Base-by-base conservation (phyloP, 1,284 basidiomycete species). In the Ustilago trichophora region DNA sequence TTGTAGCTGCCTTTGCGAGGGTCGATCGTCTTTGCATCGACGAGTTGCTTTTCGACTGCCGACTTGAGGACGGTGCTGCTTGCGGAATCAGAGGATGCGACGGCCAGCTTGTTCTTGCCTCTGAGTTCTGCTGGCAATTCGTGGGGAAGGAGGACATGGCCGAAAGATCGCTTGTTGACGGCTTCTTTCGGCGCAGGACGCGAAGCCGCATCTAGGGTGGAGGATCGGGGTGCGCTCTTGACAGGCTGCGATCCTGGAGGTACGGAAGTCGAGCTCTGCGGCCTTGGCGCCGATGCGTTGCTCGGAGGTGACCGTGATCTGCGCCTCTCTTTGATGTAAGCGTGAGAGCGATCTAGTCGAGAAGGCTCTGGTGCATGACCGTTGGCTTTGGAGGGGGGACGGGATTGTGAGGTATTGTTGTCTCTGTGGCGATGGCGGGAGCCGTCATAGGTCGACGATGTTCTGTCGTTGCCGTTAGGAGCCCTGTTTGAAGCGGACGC, bases 81-180 rank as follows among this genome's bases (percentile, higher is more conserved):
- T 1, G 24, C 41, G 18, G 58, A 34, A 22, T 70, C 48, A 44
- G 6, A 45, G 6, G 48, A 31, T 11, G 52, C 32, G n/a, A 31
- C 35, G 5, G 38, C 45, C 27, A 52, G 22, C 9, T 15, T 44
- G 27, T 72, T 72, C 36, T 53, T 38, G 11, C 54, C 60, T 24
- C 59, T 29, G 3, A 40, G 19, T 15, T 68, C 67, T 21, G 26
- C 25, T 4, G 58, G 47, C 10, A 76, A 53, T 36, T 76, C 74
- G 52, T 67, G 49, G 8, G 74, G 74, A 8, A 76, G 49, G 11
- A 13, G 49, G 29, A 76, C 62, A 32, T 66, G 55, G 0, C 45
- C 57, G 31, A 72, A 73, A 9, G 62, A 67, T 13, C 31, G 54
- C 24, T 56, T 38, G 32, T 10, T 26, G 15, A 21, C 10, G 6